These are phyloP conservation scores for Ganoderma sinense DNA, from an alignment of 1,284 basidiomycete species.

Conservation along the genomic window DNA sequence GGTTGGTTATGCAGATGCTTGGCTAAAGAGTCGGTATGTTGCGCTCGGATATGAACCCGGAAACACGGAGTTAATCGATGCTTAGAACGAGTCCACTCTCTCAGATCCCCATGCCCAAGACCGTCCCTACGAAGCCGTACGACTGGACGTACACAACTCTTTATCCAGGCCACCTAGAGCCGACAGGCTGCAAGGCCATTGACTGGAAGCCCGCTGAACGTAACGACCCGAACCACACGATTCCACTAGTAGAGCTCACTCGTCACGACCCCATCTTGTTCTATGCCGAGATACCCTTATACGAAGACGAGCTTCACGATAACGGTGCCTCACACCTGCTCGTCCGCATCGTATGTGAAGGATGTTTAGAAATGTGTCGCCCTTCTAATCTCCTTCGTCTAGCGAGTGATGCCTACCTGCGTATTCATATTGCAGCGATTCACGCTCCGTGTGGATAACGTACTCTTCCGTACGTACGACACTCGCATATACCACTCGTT, in stretches of 20 bases:
- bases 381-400: background rate
- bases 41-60: background rate
- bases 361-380: slow-evolving; percentile 49
- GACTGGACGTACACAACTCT: slow-evolving; percentile 99
- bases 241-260: slow-evolving; percentile 86
- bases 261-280: slow-evolving; percentile 93
- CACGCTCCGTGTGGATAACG: slow-evolving; percentile 94
- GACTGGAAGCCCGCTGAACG: slow-evolving; percentile 63
- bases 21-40: slow-evolving; percentile 85
- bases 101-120: slow-evolving; percentile 72
- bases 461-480: slow-evolving; percentile 92
- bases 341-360: slow-evolving; percentile 83
- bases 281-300: slow-evolving; percentile 92
- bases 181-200: slow-evolving; percentile 32
- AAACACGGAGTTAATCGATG: slow-evolving; percentile 13
- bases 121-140: slow-evolving; percentile 84
- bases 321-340: slow-evolving; percentile 88
- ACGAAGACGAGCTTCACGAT: slow-evolving; percentile 95
- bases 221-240: slow-evolving; percentile 61
- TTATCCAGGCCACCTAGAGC: slow-evolving; percentile 72
- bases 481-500: slow-evolving; percentile 93
- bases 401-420: slow-evolving; percentile 99
- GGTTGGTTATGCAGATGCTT: slow-evolving; percentile 93
- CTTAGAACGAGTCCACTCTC: slow-evolving; percentile 70
- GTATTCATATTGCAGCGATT: slow-evolving; percentile 93